Percentiles rank a stretch among this genome's conserved stretches.
Evolutionary conservation across 768 basidiomycete genomes (phyloP).

Genomic region (Lepiota venenata): DNA sequence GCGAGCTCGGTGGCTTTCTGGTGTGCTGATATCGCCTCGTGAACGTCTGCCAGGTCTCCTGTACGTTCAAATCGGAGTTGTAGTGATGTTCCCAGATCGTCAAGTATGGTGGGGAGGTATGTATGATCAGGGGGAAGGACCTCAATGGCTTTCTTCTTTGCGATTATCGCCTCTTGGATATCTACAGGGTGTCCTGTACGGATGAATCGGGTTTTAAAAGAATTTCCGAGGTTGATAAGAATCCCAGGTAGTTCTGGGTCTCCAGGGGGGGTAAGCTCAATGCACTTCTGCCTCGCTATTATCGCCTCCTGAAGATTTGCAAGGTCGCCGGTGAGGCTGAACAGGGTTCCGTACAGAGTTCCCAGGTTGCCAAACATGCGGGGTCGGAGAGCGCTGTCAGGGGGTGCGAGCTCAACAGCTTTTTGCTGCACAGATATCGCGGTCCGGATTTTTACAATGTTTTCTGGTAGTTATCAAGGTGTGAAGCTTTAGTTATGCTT

Average conservation of each 20-base stretch:
- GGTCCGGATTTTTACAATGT: no score
- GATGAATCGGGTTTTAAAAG: constrained; percentile 11
- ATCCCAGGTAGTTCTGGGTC: constrained; percentile 12
- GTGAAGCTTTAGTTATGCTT: no score
- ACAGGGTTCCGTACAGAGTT: not conserved
- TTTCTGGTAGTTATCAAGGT: no score
- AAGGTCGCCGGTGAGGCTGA: constrained; percentile 3
- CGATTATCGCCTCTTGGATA: constrained; percentile 11
- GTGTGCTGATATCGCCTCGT: constrained; percentile 1
- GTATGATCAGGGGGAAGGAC: constrained; percentile 13
- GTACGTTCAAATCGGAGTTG: not conserved
- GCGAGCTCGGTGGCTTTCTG: constrained; percentile 12
- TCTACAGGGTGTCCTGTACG: constrained; percentile 4
- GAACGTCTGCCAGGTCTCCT: not conserved
- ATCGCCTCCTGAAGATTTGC: constrained; percentile 9
- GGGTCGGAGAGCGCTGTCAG: not conserved
- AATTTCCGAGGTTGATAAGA: constrained; percentile 15
- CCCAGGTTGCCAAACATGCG: constrained; percentile 5
- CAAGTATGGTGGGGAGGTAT: not conserved
- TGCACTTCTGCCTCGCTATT: not conserved
- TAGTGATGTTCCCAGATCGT: constrained; percentile 12
- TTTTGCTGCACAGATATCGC: no score
- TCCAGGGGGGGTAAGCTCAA: constrained; percentile 10
- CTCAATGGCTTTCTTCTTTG: constrained; percentile 6
- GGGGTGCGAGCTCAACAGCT: not conserved